These are phyloP conservation scores for Neofusicoccum sp. DNA, from an alignment of 2,329 filamentous ascomycete species.

Conservation along the genomic window DNA sequence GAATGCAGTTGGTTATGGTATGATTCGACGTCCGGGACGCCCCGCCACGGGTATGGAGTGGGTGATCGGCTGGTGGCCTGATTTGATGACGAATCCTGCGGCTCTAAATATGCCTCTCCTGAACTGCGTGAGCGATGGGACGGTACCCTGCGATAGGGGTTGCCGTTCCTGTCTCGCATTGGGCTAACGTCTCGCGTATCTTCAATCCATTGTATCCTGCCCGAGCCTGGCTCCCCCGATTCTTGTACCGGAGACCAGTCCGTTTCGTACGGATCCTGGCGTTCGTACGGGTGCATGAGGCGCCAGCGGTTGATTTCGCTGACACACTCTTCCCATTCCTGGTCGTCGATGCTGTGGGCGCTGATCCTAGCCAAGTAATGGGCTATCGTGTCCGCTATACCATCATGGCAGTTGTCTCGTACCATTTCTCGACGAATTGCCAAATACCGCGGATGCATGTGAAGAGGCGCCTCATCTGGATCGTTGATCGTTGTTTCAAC, in stretches of 20 bases:
- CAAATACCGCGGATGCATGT: neutral
- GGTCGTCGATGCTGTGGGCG: neutral
- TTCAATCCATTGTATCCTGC: neutral
- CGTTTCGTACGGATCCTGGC: too few relatives aligned
- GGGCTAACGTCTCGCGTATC: neutral
- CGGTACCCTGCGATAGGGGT: neutral
- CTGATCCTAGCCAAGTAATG: neutral
- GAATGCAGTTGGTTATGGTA: too few relatives aligned
- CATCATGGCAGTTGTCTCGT: neutral
- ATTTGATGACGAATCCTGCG: too few relatives aligned
- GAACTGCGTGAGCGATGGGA: neutral
- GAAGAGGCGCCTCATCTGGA: neutral
- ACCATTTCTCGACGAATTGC: neutral
- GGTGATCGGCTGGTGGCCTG: too few relatives aligned
- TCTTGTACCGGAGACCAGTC: too few relatives aligned
- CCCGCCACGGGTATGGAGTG: too few relatives aligned
- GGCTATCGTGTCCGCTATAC: neutral
- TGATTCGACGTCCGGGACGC: too few relatives aligned
- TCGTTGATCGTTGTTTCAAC: neutral
- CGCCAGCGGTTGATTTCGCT: neutral
- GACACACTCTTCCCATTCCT: neutral
- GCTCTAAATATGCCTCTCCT: too few relatives aligned
- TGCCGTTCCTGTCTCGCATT: neutral
- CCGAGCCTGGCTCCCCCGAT: too few relatives aligned
- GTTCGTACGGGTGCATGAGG: neutral